Evolutionary conservation across 1,284 basidiomycete genomes (phyloP).

Genomic region (Malassezia slooffiae): DNA sequence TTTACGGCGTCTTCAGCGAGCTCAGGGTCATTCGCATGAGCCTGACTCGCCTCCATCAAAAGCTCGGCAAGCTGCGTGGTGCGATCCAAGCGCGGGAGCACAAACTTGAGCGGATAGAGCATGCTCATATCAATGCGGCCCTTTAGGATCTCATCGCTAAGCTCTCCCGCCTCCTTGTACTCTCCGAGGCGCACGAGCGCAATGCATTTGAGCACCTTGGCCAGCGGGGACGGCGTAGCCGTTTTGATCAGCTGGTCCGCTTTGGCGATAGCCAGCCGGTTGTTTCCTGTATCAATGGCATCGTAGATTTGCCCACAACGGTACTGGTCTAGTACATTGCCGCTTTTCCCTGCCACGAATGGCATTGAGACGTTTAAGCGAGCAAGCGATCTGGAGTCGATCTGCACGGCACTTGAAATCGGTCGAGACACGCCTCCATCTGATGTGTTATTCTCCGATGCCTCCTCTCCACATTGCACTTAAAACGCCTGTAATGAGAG

Average conservation of each 20-base stretch:
- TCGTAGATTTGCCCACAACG: slow-evolving; percentile 10
- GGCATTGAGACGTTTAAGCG: too few relatives aligned
- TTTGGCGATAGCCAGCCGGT: slow-evolving; percentile 3
- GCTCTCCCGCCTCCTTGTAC: not conserved
- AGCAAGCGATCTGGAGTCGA: too few relatives aligned
- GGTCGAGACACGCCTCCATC: too few relatives aligned
- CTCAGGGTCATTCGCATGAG: slow-evolving; percentile 6
- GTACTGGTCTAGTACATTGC: slow-evolving; percentile 14
- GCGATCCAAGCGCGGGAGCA: slow-evolving; percentile 5
- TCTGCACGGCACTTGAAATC: too few relatives aligned
- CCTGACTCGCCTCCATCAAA: slow-evolving; percentile 6
- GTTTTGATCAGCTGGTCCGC: slow-evolving; percentile 6
- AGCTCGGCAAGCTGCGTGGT: slow-evolving; percentile 10
- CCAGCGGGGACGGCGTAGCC: slow-evolving; percentile 2
- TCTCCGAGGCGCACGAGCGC: slow-evolving; percentile 8
- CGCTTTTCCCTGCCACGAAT: not conserved
- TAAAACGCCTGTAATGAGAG: too few relatives aligned
- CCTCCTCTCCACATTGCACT: too few relatives aligned
- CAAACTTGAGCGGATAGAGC: slow-evolving; percentile 4
- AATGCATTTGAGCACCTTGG: slow-evolving; percentile 5
- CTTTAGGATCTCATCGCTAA: not conserved
- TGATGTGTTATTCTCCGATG: too few relatives aligned
- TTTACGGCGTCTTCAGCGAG: slow-evolving; percentile 6
- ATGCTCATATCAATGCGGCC: slow-evolving; percentile 3
- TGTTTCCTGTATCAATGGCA: slow-evolving; percentile 8